Percentiles rank a stretch among this genome's conserved stretches.
Conservation (phyloP, 345 rosid species). For the Hibiscus mutabilis region DNA sequence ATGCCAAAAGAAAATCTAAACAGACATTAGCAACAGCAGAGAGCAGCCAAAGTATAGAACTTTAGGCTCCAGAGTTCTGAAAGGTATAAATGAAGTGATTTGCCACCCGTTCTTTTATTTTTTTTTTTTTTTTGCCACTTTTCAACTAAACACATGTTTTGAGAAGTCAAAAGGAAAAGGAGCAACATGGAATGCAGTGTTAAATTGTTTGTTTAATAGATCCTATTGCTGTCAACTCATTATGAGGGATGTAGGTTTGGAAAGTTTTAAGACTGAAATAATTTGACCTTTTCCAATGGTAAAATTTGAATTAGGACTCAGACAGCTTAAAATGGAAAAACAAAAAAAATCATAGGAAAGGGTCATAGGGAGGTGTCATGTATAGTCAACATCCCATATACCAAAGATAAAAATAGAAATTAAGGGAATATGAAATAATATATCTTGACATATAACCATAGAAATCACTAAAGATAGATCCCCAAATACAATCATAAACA, state of each 20-base stretch:
- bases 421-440: neutral
- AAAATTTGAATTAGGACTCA: neutral
- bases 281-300: neutral
- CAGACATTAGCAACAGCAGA: neutral
- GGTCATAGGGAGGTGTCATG: neutral
- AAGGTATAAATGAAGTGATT: neutral
- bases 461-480: too few relatives aligned
- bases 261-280: neutral
- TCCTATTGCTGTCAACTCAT: neutral
- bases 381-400: neutral
- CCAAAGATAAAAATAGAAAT: neutral
- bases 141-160: neutral
- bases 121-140: neutral
- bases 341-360: neutral
- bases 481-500: neutral
- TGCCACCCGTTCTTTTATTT: too few relatives aligned
- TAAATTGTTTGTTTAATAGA: neutral
- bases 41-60: neutral
- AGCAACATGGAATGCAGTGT: neutral
- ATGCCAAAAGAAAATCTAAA: neutral
- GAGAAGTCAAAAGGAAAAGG: constrained; percentile 1
- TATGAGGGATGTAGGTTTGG: too few relatives aligned
- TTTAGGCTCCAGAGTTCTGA: neutral
- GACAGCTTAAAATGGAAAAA: neutral
- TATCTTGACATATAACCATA: neutral